Conservation (phyloP, 169 alveolate species). For the Amoebophrya sp. region DNA sequence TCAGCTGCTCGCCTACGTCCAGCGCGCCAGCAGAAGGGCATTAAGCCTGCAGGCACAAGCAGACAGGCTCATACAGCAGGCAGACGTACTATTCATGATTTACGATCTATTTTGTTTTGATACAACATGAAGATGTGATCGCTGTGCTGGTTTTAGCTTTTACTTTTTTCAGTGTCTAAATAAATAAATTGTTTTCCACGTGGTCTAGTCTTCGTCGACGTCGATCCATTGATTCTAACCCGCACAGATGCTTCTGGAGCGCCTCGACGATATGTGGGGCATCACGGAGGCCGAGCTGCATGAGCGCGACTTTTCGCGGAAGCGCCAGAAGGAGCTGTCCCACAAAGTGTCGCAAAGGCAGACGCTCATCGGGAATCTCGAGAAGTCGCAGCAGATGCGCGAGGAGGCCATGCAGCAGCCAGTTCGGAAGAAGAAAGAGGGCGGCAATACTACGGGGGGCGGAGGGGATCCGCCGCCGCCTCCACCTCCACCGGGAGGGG, state of each 20-base stretch:
- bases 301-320: neutral
- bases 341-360: neutral
- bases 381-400: neutral
- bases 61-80: neutral
- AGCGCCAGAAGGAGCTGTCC: neutral
- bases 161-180: too few species aligned
- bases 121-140: too few species aligned
- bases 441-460: too few species aligned
- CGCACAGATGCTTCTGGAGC: constrained; percentile 1
- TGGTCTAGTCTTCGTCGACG: too few species aligned
- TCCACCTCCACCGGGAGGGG: too few species aligned
- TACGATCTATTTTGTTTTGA: neutral
- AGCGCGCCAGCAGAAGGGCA: neutral
- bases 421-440: neutral
- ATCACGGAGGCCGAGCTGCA: neutral
- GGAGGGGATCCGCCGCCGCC: too few species aligned
- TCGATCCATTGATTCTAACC: too few species aligned
- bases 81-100: neutral
- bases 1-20: neutral
- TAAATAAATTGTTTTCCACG: too few species aligned
- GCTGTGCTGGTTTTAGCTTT: neutral
- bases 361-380: neutral
- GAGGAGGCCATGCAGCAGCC: neutral
- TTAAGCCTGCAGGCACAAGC: neutral
- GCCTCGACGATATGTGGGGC: constrained; percentile 1